phyloP scores from a whole-genome alignment of 2,329 filamentous ascomycete genomes.

The Aspergillus pseudoglaucus region DNA sequence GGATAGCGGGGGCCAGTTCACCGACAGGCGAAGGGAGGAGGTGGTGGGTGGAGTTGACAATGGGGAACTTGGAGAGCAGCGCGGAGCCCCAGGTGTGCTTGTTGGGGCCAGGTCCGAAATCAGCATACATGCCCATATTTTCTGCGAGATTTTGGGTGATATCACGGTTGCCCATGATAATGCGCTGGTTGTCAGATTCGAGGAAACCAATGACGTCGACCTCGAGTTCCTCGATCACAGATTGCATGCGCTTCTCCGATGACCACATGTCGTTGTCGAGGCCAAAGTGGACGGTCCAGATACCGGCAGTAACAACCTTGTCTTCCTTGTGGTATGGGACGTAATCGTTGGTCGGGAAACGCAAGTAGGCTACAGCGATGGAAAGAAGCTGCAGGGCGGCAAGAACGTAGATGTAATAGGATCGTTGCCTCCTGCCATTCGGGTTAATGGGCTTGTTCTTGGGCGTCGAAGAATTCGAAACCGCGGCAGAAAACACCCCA shows the following conservation, averaged over 20 bases:
- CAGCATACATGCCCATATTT: constrained; percentile 96
- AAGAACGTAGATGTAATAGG: constrained; percentile 66
- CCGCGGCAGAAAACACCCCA: constrained; percentile 66
- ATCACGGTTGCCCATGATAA: constrained; percentile 99
- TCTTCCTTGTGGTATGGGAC: constrained; percentile 81
- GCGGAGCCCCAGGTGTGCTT: constrained; percentile 98
- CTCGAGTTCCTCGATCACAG: constrained; percentile 88
- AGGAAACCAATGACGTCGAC: constrained; percentile 94
- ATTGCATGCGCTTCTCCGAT: constrained; percentile 86
- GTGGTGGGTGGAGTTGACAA: constrained; percentile 93
- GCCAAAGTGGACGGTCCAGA: constrained; percentile 98
- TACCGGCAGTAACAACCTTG: constrained; percentile 84
- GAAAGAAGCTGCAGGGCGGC: constrained; percentile 74
- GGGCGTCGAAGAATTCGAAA: constrained; percentile 47
- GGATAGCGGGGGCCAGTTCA: constrained; percentile 90
- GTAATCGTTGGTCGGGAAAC: constrained; percentile 91
- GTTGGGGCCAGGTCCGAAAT: constrained; percentile 94
- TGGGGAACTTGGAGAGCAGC: constrained; percentile 92
- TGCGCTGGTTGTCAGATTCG: constrained; percentile 87
- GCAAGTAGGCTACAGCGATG: constrained; percentile 72
- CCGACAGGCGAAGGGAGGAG: constrained; percentile 88
- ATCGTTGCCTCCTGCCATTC: constrained; percentile 46
- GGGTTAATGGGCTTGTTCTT: constrained; percentile 33
- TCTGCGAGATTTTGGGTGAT: constrained; percentile 92
- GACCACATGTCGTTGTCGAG: constrained; percentile 99